A percentile compares a stretch with the other conserved stretches of the same genome.
Evolutionary conservation across 1,284 basidiomycete genomes (phyloP).

Genomic region (Ustilago xerochloae): DNA sequence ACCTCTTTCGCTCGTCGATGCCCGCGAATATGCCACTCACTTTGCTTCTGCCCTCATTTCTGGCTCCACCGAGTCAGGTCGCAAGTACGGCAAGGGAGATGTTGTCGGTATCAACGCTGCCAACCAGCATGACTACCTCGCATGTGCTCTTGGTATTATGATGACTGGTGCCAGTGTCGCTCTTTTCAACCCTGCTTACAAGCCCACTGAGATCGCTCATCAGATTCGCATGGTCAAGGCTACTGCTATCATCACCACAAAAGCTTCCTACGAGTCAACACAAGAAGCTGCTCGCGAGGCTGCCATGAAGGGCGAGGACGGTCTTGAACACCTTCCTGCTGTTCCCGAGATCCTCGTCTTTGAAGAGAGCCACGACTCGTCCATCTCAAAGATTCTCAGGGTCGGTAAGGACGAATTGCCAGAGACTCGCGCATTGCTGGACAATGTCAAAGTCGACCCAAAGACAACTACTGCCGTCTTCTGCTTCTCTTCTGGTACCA

Average conservation of each 20-base stretch:
- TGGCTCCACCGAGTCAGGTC: constrained; percentile 32
- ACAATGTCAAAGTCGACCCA: constrained; percentile 45
- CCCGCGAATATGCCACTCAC: constrained; percentile 50
- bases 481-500: constrained; percentile 66
- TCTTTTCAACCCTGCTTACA: constrained; percentile 66
- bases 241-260: constrained; percentile 51
- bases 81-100: constrained; percentile 55
- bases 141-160: constrained; percentile 58
- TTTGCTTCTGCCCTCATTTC: constrained; percentile 54
- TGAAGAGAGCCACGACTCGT: constrained; percentile 53
- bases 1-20: constrained; percentile 50
- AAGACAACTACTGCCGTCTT: constrained; percentile 52
- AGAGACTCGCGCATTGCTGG: constrained; percentile 30
- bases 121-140: constrained; percentile 65
- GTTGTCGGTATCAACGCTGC: constrained; percentile 56
- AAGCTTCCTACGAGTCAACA: constrained; percentile 28
- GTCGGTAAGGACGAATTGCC: constrained; percentile 37
- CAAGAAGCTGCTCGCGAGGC: constrained; percentile 44
- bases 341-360: constrained; percentile 53
- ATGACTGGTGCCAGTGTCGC: constrained; percentile 60
- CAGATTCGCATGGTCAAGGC: constrained; percentile 59
- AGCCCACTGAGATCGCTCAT: constrained; percentile 54
- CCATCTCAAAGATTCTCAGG: constrained; percentile 46
- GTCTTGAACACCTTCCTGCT: constrained; percentile 23
- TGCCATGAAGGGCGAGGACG: constrained; percentile 32